Evolutionary conservation across 129 eudicot species (phyloP).

Genomic region (Tagetes patula): DNA sequence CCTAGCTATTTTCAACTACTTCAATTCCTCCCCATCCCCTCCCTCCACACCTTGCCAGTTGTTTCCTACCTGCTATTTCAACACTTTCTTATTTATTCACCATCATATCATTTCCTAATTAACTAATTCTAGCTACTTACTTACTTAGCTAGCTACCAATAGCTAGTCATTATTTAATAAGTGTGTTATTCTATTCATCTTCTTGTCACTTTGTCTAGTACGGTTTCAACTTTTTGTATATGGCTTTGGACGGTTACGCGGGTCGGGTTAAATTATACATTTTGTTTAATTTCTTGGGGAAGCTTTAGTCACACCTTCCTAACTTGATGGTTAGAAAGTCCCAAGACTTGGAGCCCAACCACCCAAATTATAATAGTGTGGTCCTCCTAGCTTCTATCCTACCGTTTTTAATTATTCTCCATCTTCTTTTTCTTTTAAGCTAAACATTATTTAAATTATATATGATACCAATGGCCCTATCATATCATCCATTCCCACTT

Average conservation of each 20-base stretch:
- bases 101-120: neutral
- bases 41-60: slow-evolving; percentile 38
- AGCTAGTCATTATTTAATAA: slow-evolving; percentile 28
- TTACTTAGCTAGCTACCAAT: neutral
- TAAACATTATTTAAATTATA: slow-evolving; percentile 16
- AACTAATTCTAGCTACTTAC: neutral
- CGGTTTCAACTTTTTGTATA: slow-evolving; percentile 14
- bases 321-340: slow-evolving; percentile 45
- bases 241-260: slow-evolving; percentile 29
- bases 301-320: slow-evolving; percentile 38
- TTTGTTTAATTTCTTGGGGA: slow-evolving; percentile 23
- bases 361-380: slow-evolving; percentile 43
- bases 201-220: slow-evolving; percentile 43
- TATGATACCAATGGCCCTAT: slow-evolving; percentile 24
- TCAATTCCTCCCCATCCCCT: slow-evolving; percentile 25
- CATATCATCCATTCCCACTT: slow-evolving; percentile 14
- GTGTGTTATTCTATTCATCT: slow-evolving; percentile 34
- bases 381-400: slow-evolving; percentile 39
- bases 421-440: slow-evolving; percentile 23
- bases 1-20: slow-evolving; percentile 29
- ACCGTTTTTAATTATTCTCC: slow-evolving; percentile 37
- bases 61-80: slow-evolving; percentile 29
- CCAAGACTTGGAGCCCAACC: slow-evolving; percentile 46
- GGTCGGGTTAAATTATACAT: slow-evolving; percentile 7
- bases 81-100: slow-evolving; percentile 18